Conservation (phyloP, 768 basidiomycete species). For the Candolleomyces efflorescens region DNA sequence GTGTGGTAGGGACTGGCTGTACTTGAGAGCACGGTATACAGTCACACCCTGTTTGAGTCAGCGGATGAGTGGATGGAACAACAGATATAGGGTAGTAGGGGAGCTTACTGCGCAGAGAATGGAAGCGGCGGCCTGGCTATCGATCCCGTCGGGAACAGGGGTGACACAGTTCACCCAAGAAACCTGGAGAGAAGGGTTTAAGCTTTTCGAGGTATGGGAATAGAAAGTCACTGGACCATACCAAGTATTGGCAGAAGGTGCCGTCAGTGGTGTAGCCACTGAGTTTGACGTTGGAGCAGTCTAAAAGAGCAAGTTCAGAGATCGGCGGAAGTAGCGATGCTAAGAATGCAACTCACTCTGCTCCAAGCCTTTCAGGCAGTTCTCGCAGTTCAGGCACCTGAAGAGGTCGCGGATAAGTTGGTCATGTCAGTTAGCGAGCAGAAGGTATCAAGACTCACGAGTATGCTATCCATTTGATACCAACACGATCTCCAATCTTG, state of each 20-base stretch:
- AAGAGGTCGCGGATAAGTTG: neutral
- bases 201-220: neutral
- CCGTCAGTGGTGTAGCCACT: constrained; percentile 78
- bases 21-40: constrained; percentile 82
- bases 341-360: constrained; percentile 45
- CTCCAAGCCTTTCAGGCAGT: constrained; percentile 72
- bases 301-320: constrained; percentile 24
- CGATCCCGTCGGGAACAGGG: constrained; percentile 67
- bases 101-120: constrained; percentile 69
- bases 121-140: constrained; percentile 65
- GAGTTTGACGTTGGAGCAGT: constrained; percentile 54
- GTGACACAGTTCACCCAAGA: constrained; percentile 73
- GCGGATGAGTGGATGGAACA: neutral
- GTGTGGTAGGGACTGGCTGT: constrained; percentile 57
- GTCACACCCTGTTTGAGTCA: constrained; percentile 58
- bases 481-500: constrained; percentile 75
- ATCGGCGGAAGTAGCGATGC: neutral
- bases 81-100: neutral
- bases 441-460: constrained; percentile 26
- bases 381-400: constrained; percentile 68
- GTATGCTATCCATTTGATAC: constrained; percentile 78
- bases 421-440: neutral
- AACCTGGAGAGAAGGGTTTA: constrained; percentile 19
- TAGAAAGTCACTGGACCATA: constrained; percentile 12
- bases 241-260: constrained; percentile 69